These are phyloP conservation scores for Saturnispora hagleri DNA, from an alignment of 805 yeast species.

Conservation along the genomic window DNA sequence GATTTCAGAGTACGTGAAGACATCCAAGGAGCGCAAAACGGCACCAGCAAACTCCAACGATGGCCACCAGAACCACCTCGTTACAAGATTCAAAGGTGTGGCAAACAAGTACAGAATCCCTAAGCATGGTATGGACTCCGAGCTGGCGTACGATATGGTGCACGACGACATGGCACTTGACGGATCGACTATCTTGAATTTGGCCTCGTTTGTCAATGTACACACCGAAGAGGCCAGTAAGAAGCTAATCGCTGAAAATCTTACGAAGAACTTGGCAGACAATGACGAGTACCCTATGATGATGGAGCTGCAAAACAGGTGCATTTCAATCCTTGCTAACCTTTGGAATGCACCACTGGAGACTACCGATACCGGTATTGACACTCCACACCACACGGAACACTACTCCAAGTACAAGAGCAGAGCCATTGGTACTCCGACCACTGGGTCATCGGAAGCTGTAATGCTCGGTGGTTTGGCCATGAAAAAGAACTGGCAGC, in stretches of 20 bases:
- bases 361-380: constrained; percentile 15
- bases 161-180: constrained; percentile 71
- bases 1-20: constrained; percentile 15
- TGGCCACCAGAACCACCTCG: constrained; percentile 10
- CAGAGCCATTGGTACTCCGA: constrained; percentile 73
- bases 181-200: constrained; percentile 73
- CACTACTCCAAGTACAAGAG: constrained; percentile 10
- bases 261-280: constrained; percentile 85
- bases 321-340: constrained; percentile 69
- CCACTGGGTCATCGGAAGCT: constrained; percentile 92
- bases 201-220: constrained; percentile 88
- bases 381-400: constrained; percentile 9
- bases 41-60: neutral
- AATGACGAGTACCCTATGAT: constrained; percentile 88
- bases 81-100: constrained; percentile 28
- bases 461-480: constrained; percentile 91
- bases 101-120: constrained; percentile 54
- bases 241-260: constrained; percentile 53
- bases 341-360: constrained; percentile 66
- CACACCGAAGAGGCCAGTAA: constrained; percentile 44
- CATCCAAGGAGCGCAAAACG: constrained; percentile 12
- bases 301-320: constrained; percentile 69
- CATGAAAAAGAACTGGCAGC: constrained; percentile 85
- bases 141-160: constrained; percentile 51
- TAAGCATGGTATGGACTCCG: constrained; percentile 40